phyloP scores from a whole-genome alignment of 139 green algal genomes.

The Picochlorum sp. region DNA sequence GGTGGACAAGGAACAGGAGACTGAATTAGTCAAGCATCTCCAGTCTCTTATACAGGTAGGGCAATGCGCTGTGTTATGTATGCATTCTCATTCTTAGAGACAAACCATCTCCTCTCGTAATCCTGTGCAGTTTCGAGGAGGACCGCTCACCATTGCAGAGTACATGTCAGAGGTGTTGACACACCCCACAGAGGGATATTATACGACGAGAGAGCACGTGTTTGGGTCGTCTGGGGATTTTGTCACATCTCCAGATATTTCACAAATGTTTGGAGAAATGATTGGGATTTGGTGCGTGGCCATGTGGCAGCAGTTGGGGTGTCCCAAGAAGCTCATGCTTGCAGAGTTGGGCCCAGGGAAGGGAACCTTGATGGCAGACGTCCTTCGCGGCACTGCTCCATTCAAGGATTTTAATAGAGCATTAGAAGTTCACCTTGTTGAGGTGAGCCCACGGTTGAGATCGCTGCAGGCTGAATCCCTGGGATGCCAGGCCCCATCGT shows the following conservation, averaged over 20 bases:
- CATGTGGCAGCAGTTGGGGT: slow-evolving; percentile 74
- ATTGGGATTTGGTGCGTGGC: slow-evolving; percentile 85
- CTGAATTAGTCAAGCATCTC: slow-evolving; percentile 37
- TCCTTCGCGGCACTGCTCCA: slow-evolving; percentile 63
- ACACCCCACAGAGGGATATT: slow-evolving; percentile 72
- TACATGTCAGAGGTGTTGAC: slow-evolving; percentile 85
- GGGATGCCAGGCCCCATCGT: not conserved
- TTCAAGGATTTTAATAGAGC: slow-evolving; percentile 30
- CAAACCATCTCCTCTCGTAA: no score
- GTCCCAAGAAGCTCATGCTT: slow-evolving; percentile 57
- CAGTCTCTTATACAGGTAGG: slow-evolving; percentile 36
- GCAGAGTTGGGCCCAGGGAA: slow-evolving; percentile 90
- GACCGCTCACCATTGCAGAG: slow-evolving; percentile 81
- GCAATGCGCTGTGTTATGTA: no score
- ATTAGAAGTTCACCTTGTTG: slow-evolving; percentile 73
- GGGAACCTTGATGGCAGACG: slow-evolving; percentile 93
- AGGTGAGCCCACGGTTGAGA: slow-evolving; percentile 58
- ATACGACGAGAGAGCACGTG: slow-evolving; percentile 63
- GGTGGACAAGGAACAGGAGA: slow-evolving; percentile 30
- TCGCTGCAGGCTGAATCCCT: slow-evolving; percentile 46
- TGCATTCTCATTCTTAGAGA: no score
- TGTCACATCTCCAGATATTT: slow-evolving; percentile 92
- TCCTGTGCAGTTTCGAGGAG: slow-evolving; percentile 69
- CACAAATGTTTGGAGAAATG: slow-evolving; percentile 97
- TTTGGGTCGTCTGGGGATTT: slow-evolving; percentile 91